A percentile compares a stretch with the other conserved stretches of the same genome.
phyloP scores from a whole-genome alignment of 495 filamentous ascomycete species.

The Penicillium cinerascens region DNA sequence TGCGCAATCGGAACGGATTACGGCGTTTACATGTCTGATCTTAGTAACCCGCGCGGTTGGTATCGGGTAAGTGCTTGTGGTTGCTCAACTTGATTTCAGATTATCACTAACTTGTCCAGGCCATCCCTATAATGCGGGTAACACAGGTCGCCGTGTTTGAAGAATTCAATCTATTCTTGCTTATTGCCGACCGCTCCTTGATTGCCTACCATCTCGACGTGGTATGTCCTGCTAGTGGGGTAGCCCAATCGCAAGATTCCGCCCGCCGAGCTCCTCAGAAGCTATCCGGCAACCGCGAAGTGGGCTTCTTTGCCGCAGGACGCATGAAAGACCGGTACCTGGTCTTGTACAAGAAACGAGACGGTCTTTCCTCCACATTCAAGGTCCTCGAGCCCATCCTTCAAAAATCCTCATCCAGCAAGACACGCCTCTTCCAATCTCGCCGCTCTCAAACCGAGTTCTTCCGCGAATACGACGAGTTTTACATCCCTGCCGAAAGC shows the following conservation, averaged over 20 bases:
- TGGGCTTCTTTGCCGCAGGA: constrained; percentile 92
- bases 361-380: constrained; percentile 86
- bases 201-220: constrained; percentile 94
- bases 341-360: constrained; percentile 95
- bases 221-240: constrained; percentile 70
- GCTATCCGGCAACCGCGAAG: constrained; percentile 80
- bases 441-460: constrained; percentile 79
- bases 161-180: constrained; percentile 86
- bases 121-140: constrained; percentile 69
- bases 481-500: constrained; percentile 97
- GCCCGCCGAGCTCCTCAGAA: constrained; percentile 81
- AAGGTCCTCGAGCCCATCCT: constrained; percentile 95
- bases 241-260: constrained; percentile 55
- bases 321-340: constrained; percentile 94
- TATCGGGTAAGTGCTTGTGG: constrained; percentile 57
- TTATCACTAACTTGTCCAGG: constrained; percentile 41
- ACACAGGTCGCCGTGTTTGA: constrained; percentile 94
- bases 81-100: neutral
- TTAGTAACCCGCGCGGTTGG: constrained; percentile 86
- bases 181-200: constrained; percentile 85
- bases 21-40: constrained; percentile 84
- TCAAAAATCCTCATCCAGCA: constrained; percentile 62
- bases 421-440: constrained; percentile 63
- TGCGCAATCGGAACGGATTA: constrained; percentile 93
- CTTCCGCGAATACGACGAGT: constrained; percentile 97